phyloP scores from a whole-genome alignment of 306 rosid species.

The apple (Malus domestica) region DNA sequence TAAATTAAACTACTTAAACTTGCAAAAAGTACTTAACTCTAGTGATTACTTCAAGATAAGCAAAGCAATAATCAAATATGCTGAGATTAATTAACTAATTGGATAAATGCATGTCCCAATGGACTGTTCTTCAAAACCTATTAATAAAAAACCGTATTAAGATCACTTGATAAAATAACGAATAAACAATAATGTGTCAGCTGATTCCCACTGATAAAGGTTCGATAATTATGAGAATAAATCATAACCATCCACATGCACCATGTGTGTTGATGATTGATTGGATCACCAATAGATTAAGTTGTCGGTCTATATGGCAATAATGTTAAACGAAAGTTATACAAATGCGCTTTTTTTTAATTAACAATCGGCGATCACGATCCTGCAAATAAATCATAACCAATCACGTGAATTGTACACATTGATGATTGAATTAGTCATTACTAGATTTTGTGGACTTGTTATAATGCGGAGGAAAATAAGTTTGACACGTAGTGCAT shows the following conservation, averaged over 20 bases:
- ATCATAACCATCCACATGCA: not conserved
- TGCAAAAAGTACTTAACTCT: not conserved
- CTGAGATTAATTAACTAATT: not conserved
- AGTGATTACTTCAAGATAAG: constrained; percentile 4
- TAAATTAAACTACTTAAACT: not conserved
- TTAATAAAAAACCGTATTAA: not conserved
- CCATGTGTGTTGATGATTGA: constrained; percentile 10
- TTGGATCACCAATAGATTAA: constrained; percentile 17
- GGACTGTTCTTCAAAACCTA: not conserved
- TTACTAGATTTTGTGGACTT: not conserved
- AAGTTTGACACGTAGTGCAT: not conserved
- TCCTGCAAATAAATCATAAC: not conserved
- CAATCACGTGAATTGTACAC: not conserved
- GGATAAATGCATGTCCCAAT: not conserved
- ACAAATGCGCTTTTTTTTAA: not conserved
- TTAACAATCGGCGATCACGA: not conserved
- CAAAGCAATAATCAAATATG: not conserved
- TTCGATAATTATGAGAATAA: not conserved
- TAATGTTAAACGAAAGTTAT: not conserved
- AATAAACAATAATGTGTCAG: not conserved
- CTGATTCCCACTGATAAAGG: not conserved
- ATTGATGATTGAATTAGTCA: not conserved
- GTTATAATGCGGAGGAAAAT: not conserved
- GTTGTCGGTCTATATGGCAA: not conserved
- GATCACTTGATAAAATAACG: not conserved